Percentiles rank a stretch among this genome's conserved stretches.
These are phyloP conservation scores for Casuarina glauca DNA, from an alignment of 306 rosid genomes.

Conservation along the genomic window DNA sequence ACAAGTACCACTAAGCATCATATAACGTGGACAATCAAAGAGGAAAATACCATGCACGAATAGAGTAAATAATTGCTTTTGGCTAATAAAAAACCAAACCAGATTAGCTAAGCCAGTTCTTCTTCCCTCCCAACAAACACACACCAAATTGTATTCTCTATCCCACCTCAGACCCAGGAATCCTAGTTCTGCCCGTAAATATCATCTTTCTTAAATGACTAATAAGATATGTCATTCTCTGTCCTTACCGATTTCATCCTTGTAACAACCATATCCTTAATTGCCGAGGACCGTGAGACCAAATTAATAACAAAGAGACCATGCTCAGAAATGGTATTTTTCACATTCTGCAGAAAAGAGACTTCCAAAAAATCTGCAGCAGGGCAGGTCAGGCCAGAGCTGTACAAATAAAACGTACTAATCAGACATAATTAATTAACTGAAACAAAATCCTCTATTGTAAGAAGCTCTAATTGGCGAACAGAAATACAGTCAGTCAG, in stretches of 20 bases:
- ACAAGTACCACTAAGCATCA: background rate
- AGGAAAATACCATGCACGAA: background rate
- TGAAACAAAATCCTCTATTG: conserved; percentile 18
- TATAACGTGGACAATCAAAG: background rate
- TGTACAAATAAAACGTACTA: conserved; percentile 32
- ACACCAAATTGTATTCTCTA: too few relatives aligned
- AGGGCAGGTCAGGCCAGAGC: conserved; percentile 91
- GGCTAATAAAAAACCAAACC: background rate
- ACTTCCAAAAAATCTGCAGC: conserved; percentile 75
- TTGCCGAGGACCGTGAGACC: conserved; percentile 79
- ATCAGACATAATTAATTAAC: conserved; percentile 10
- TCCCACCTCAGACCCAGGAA: background rate
- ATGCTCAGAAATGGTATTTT: conserved; percentile 57
- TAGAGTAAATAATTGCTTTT: background rate
- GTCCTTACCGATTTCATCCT: conserved; percentile 79
- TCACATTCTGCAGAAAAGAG: conserved; percentile 68
- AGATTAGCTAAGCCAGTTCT: too few relatives aligned
- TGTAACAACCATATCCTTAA: conserved; percentile 57
- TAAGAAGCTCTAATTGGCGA: conserved; percentile 6
- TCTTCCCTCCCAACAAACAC: too few relatives aligned
- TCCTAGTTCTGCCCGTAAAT: background rate
- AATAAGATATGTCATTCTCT: conserved; percentile 14
- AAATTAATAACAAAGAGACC: conserved; percentile 84
- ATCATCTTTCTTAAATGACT: conserved; percentile 11
- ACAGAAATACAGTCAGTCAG: conserved; percentile 5